These are phyloP conservation scores for Erysimum pusillum DNA, from an alignment of 441 rosid species.

Conservation along the genomic window DNA sequence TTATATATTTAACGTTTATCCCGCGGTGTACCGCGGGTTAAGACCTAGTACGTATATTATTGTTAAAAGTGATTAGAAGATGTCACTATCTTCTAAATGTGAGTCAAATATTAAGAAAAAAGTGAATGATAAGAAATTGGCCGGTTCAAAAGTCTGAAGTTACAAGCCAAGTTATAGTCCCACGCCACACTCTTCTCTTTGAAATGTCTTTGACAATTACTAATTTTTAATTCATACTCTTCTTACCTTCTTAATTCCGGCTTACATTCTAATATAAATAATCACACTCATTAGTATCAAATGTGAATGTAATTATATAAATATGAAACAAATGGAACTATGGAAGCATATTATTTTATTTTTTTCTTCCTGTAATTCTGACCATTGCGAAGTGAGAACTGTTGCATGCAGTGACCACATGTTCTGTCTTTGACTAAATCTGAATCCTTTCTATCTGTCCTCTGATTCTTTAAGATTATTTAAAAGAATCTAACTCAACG, in stretches of 20 bases:
- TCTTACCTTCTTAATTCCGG: not conserved
- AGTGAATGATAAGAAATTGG: slow-evolving; percentile 36
- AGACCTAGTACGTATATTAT: not conserved
- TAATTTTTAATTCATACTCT: not conserved
- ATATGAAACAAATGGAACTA: not conserved
- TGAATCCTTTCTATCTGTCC: slow-evolving; percentile 13
- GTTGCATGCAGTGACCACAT: slow-evolving; percentile 43
- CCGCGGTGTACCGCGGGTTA: too few relatives aligned
- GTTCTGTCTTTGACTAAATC: slow-evolving; percentile 48
- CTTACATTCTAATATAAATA: slow-evolving; percentile 8
- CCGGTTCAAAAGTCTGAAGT: slow-evolving; percentile 46
- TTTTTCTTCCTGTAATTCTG: not conserved
- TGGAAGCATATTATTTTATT: not conserved
- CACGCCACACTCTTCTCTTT: slow-evolving; percentile 43
- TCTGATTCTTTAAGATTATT: not conserved
- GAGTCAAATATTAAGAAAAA: slow-evolving; percentile 37
- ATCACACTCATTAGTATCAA: slow-evolving; percentile 6
- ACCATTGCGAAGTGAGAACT: slow-evolving; percentile 32
- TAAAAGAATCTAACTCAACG: slow-evolving; percentile 7
- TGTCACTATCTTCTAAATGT: slow-evolving; percentile 34
- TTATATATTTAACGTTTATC: too few relatives aligned
- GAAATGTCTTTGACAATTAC: slow-evolving; percentile 45
- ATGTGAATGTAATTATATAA: slow-evolving; percentile 29
- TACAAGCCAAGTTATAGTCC: slow-evolving; percentile 47
- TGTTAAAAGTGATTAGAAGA: slow-evolving; percentile 31